These are phyloP conservation scores for Penicillium sp. DNA, from an alignment of 2,329 filamentous ascomycete species.

Conservation along the genomic window DNA sequence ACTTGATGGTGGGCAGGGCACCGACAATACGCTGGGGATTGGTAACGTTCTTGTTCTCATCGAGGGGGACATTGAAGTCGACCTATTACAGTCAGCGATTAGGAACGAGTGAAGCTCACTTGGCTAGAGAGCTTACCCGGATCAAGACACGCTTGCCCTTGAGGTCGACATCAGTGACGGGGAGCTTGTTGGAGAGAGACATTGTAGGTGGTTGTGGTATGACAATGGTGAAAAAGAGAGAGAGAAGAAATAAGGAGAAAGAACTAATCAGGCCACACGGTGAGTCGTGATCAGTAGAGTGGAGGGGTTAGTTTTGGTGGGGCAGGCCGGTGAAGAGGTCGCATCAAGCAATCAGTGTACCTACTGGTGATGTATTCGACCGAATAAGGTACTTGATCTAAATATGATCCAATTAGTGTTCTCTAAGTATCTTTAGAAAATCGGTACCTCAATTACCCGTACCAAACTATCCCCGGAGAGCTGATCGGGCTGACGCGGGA, in stretches of 20 bases:
- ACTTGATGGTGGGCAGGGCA: conserved; percentile 91
- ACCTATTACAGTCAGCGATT: conserved; percentile 58
- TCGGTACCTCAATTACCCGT: conserved; percentile 7
- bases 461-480: conserved; percentile 26
- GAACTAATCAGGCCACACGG: conserved; percentile 25
- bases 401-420: not conserved
- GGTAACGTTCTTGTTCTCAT: conserved; percentile 87
- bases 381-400: not conserved
- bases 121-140: conserved; percentile 63
- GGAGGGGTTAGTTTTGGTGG: conserved; percentile 25
- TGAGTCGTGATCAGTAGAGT: conserved; percentile 24
- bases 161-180: conserved; percentile 92
- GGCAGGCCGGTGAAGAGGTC: conserved; percentile 25
- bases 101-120: conserved; percentile 15
- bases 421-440: conserved; percentile 1
- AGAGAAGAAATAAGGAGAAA: conserved; percentile 7
- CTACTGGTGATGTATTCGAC: conserved; percentile 8
- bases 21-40: conserved; percentile 98
- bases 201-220: conserved; percentile 51
- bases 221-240: conserved; percentile 9
- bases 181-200: conserved; percentile 98
- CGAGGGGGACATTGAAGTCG: conserved; percentile 99
- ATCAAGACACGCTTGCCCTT: conserved; percentile 98
- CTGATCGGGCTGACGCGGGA: conserved; percentile 43
- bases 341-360: conserved; percentile 14